These are phyloP conservation scores for Candida sp. DNA, from an alignment of 1,139 yeast genomes.

Conservation along the genomic window DNA sequence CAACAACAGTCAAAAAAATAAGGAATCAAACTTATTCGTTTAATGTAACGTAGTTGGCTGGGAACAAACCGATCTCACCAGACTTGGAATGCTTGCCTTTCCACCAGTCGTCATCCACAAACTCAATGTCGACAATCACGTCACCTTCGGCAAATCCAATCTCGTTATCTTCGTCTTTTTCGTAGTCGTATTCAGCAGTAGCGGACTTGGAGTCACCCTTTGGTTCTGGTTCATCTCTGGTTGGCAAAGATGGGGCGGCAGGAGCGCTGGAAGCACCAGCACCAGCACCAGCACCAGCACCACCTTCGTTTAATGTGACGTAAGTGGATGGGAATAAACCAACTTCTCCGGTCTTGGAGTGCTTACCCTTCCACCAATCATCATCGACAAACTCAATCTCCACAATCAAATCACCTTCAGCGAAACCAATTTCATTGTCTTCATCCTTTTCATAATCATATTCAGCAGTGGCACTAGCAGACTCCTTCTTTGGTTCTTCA, in stretches of 20 bases:
- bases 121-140: slow-evolving; percentile 77
- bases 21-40: slow-evolving; percentile 19
- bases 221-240: slow-evolving; percentile 25
- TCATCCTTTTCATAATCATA: slow-evolving; percentile 76
- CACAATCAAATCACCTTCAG: slow-evolving; percentile 67
- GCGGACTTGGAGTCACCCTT: slow-evolving; percentile 79
- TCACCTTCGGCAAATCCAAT: slow-evolving; percentile 85
- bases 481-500: slow-evolving; percentile 22
- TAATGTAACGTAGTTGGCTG: slow-evolving; percentile 79
- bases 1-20: not conserved
- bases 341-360: slow-evolving; percentile 56
- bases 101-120: slow-evolving; percentile 98
- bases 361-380: slow-evolving; percentile 85
- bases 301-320: slow-evolving; percentile 48
- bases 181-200: slow-evolving; percentile 69
- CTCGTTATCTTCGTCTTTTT: slow-evolving; percentile 84
- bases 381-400: slow-evolving; percentile 73
- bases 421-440: slow-evolving; percentile 71
- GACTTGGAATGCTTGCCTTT: slow-evolving; percentile 66
- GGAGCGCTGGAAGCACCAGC: slow-evolving; percentile 17
- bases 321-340: slow-evolving; percentile 81
- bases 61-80: slow-evolving; percentile 87
- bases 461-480: slow-evolving; percentile 58
- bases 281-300: slow-evolving; percentile 8
- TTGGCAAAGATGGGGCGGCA: slow-evolving; percentile 23